These are phyloP conservation scores for Nannochloris sp. DNA, from an alignment of 139 green algal species.

Conservation along the genomic window DNA sequence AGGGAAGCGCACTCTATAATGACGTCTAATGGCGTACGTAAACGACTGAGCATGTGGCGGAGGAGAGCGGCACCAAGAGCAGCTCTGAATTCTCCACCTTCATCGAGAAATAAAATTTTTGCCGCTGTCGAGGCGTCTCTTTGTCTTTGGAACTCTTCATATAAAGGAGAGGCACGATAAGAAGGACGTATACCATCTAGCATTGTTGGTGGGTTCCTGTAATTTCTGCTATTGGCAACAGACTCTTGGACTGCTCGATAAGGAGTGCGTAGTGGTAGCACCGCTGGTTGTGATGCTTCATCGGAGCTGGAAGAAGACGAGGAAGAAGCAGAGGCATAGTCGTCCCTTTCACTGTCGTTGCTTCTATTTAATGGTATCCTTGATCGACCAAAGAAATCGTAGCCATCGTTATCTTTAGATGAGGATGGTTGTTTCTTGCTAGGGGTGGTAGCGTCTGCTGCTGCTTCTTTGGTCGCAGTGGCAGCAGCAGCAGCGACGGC, in stretches of 20 bases:
- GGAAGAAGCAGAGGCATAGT: not conserved
- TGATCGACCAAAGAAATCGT: not conserved
- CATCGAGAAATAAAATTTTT: conserved; percentile 33
- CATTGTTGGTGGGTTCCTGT: not conserved
- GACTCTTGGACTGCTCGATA: no score
- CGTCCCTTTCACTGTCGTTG: not conserved
- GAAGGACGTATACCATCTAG: not conserved
- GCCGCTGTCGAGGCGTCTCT: not conserved
- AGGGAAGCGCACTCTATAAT: conserved; percentile 29
- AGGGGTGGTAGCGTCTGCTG: not conserved
- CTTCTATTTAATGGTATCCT: not conserved
- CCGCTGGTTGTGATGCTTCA: no score
- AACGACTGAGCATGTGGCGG: conserved; percentile 9
- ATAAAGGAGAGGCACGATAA: not conserved
- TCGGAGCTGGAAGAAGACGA: no score
- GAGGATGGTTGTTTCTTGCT: not conserved
- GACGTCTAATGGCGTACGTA: conserved; percentile 4
- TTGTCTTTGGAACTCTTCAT: not conserved
- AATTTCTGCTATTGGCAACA: no score
- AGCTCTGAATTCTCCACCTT: conserved; percentile 31
- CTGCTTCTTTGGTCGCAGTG: not conserved
- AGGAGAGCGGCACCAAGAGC: conserved; percentile 33
- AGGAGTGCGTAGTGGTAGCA: no score
- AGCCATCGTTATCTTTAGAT: not conserved
- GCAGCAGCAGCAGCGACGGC: not conserved